Evolutionary conservation across 1,284 basidiomycete species (phyloP), one percentile per base, ranked within the genome.

Genomic region (Microbotryum intermedium): DNA sequence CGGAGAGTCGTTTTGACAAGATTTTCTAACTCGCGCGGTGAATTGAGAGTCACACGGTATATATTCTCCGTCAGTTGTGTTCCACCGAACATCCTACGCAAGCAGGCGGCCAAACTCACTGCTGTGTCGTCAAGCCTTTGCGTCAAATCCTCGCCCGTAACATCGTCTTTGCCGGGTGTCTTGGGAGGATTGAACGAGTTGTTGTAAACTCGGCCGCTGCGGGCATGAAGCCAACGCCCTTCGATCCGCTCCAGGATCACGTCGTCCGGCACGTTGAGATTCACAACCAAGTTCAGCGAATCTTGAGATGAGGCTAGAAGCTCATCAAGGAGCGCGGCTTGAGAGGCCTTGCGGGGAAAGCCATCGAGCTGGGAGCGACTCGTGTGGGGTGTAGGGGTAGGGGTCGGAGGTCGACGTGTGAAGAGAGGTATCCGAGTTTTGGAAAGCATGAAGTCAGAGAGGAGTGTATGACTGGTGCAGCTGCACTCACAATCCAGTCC

Each of bases 201-300:
- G 75, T 94, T 95, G 79, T 99, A 99, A 18, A 97, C 87, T 23
- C 95, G 82, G 6, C 95, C 95, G 0, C 89, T 93, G 2, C 90
- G 84, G 2, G 90, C 80, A 74, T 98, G 94, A 6, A 97, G 84
- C 90, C 89, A 97, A 55, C 93, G 86, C 69, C 80, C 78, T 43
- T 88, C 84, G 72, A 97, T 97, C 47, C 94, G 84, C 59, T 84
- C 80, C 59, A 97, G 80, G 72, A 98, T 95, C 56, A 94, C 82
- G 48, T 86, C 79, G 72, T 97, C 92, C 0, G 92, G 84, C 16
- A 98, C 92, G 69, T 93, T 86, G 49, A 98, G 80, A 74, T 95
- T 91, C 58, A 95, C 83, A 53, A 97, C 83, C 61, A 97, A 81
- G 65, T 86, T 90, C 58, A 98, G 77, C 25, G 77, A 76, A 72